phyloP scores from a whole-genome alignment of 441 rosid genomes.

The Brassica balearica region DNA sequence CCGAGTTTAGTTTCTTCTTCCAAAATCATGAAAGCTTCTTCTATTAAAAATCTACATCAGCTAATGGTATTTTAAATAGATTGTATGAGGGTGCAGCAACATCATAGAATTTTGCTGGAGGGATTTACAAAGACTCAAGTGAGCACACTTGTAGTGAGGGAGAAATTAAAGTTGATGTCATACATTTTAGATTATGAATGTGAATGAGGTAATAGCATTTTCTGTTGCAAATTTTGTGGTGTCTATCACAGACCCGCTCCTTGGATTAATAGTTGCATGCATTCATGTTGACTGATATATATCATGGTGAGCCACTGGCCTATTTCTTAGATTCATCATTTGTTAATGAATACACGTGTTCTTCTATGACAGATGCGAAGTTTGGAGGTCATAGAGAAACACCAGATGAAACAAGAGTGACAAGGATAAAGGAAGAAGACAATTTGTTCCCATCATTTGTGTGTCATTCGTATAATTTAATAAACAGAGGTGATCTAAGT shows the following conservation, averaged over 20 bases:
- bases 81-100: slow-evolving; percentile 57
- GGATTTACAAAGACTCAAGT: slow-evolving; percentile 90
- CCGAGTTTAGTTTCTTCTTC: slow-evolving; percentile 35
- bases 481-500: background rate
- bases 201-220: background rate
- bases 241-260: background rate
- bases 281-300: background rate
- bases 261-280: background rate
- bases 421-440: background rate
- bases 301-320: background rate
- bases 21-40: background rate
- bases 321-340: slow-evolving; percentile 1
- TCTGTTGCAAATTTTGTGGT: background rate
- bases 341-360: slow-evolving; percentile 3
- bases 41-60: background rate
- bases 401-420: background rate
- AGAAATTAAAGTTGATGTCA: slow-evolving; percentile 47
- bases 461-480: background rate
- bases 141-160: slow-evolving; percentile 82
- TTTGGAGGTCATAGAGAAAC: background rate
- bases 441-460: background rate
- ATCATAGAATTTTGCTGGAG: slow-evolving; percentile 78
- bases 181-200: background rate
- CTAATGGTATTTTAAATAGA: background rate
- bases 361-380: background rate